Evolutionary conservation across 352 stramenopile genomes (phyloP), one percentile per base, ranked within the genome.

Genomic region (Phytophthora constricta): DNA sequence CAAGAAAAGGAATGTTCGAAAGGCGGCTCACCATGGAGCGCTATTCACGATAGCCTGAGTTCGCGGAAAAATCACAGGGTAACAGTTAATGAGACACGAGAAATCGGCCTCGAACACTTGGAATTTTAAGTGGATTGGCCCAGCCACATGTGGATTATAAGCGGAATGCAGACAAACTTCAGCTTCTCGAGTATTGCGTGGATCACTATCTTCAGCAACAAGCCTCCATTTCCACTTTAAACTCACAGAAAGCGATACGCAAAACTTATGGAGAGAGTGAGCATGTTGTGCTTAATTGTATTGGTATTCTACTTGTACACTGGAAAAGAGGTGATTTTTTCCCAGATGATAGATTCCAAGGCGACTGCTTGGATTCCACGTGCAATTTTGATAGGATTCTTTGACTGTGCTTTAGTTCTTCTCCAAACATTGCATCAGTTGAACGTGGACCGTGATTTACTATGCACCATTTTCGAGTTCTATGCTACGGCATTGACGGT

Each of bases 41-140:
- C 11, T 7, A 66, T 76, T 39, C 55, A 60, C 0, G 51, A 72
- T 37, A 56, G 16, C 8, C 25, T 76, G 25, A 7, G 58, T n/a
- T 31, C 42, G 31, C 62, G 47, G 46, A 49, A 26, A 23, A 50
- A 58, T 19, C 19, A 16, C 45, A 64, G 45, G 16, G 62, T 28
- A 17, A 62, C 22, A 37, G n/a, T 5, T 19, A 5, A 19, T 1
- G 28, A 23, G 50, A 8, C 39, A 3, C 13, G n/a, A 34, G 5
- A 27, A 13, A 28, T 81, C 17, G 62, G 66, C n/a, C 48, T 37
- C 2, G 57, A 84, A 16, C 72, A 84, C 25, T 27, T 84, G 4
- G 26, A 43, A 8, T 79, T 77, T 25, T 84, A 11, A 62, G 41
- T 25, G 34, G 8, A 4, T n/a, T 59, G 3, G 14, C 49, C 11